Percentiles rank a stretch among this genome's conserved stretches.
Evolutionary conservation across 129 eudicot species (phyloP).

Genomic region (Deinandra increscens): DNA sequence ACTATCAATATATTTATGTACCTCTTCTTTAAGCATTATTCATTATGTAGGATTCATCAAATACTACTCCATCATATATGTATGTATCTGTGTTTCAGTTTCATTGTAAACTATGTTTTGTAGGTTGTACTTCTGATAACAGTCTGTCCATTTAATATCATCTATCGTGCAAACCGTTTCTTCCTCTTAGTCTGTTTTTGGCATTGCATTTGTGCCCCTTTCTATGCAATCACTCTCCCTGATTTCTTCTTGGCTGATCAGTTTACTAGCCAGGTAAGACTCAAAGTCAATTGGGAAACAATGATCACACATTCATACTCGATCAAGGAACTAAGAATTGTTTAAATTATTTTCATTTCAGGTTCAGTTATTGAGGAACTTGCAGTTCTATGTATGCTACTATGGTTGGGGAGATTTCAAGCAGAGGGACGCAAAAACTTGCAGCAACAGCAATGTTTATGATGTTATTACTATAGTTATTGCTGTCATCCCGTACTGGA

Average conservation of each 20-base stretch:
- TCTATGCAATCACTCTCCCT: constrained; percentile 31
- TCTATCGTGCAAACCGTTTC: constrained; percentile 60
- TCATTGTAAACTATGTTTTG: constrained; percentile 3
- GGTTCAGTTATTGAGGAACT: constrained; percentile 52
- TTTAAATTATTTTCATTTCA: constrained; percentile 15
- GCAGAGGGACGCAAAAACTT: constrained; percentile 31
- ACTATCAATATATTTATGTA: not conserved
- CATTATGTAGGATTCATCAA: not conserved
- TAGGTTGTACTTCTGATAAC: constrained; percentile 49
- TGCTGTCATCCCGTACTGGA: constrained; percentile 57
- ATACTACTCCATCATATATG: not conserved
- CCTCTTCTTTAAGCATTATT: not conserved
- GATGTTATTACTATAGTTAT: constrained; percentile 34
- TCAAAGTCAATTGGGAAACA: not conserved
- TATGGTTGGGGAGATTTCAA: constrained; percentile 11
- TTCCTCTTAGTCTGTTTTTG: constrained; percentile 39
- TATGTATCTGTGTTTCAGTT: not conserved
- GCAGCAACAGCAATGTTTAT: constrained; percentile 17
- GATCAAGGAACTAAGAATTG: not conserved
- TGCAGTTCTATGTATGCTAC: constrained; percentile 44
- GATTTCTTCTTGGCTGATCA: constrained; percentile 83
- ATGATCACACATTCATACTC: not conserved
- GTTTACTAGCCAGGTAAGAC: constrained; percentile 68
- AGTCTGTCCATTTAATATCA: constrained; percentile 62
- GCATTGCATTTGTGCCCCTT: constrained; percentile 15